Evolutionary conservation across 805 yeast genomes (phyloP).

Genomic region (Monosporozyma servazzii): DNA sequence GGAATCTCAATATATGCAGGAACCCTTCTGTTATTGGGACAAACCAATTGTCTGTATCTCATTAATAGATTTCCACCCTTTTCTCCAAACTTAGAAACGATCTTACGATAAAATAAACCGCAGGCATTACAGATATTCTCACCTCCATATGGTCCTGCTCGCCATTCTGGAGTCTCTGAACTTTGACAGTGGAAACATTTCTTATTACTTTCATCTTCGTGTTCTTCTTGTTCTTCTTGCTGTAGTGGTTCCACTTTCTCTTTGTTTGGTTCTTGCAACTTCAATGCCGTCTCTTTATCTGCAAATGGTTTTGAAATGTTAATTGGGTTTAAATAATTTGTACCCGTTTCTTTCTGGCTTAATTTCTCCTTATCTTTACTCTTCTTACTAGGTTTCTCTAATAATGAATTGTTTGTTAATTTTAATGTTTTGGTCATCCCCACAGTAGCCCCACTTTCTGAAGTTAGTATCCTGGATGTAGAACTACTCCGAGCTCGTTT

Average conservation of each 20-base stretch:
- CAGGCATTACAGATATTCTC: slow-evolving; percentile 87
- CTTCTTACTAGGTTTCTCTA: not conserved
- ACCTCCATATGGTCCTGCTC: slow-evolving; percentile 79
- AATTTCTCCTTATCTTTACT: not conserved
- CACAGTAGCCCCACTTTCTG: not conserved
- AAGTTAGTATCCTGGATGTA: not conserved
- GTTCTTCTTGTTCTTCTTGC: not conserved
- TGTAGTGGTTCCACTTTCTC: not conserved
- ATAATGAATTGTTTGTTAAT: not conserved
- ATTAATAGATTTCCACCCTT: slow-evolving; percentile 21
- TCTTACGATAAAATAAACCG: slow-evolving; percentile 65
- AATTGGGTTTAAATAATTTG: not conserved
- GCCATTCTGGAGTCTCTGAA: slow-evolving; percentile 77
- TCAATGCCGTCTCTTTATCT: not conserved
- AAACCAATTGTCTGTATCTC: slow-evolving; percentile 15
- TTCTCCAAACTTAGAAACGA: slow-evolving; percentile 33
- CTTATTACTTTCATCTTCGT: slow-evolving; percentile 1
- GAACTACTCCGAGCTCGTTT: not conserved
- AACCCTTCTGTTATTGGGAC: slow-evolving; percentile 20
- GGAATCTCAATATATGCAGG: slow-evolving; percentile 20
- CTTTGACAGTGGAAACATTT: slow-evolving; percentile 5
- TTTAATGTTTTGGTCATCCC: slow-evolving; percentile 1
- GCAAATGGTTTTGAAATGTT: not conserved
- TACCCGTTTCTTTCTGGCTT: not conserved
- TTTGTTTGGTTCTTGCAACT: not conserved